These are phyloP conservation scores for Neocallimastix lanati DNA, from an alignment of 192 early-diverging fungal species.

Conservation along the genomic window DNA sequence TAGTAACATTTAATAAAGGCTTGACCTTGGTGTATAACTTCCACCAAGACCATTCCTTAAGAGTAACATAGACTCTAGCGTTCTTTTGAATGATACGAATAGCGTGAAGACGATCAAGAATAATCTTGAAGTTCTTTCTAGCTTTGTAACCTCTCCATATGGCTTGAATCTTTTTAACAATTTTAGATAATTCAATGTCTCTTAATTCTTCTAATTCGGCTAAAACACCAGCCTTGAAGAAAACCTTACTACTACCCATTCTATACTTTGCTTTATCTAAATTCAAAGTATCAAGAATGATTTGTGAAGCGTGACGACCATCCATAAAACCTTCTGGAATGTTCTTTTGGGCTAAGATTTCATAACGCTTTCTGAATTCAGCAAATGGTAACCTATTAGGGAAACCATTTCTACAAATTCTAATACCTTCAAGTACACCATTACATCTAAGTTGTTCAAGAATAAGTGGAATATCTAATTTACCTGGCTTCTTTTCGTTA, in stretches of 20 bases:
- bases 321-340: constrained; percentile 77
- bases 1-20: constrained; percentile 65
- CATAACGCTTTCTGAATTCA: constrained; percentile 87
- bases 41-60: constrained; percentile 94
- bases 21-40: constrained; percentile 82
- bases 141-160: constrained; percentile 67
- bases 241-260: constrained; percentile 85
- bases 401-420: constrained; percentile 87
- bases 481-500: constrained; percentile 68
- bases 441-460: constrained; percentile 89
- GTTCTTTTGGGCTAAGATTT: constrained; percentile 63
- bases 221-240: constrained; percentile 85
- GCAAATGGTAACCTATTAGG: constrained; percentile 82
- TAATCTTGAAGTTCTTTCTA: constrained; percentile 43
- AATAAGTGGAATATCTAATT: constrained; percentile 64
- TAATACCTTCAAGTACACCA: constrained; percentile 92
- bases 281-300: constrained; percentile 52
- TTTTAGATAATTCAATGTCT: constrained; percentile 61
- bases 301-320: constrained; percentile 63
- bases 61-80: constrained; percentile 68
- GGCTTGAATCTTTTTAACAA: constrained; percentile 74
- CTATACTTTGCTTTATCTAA: constrained; percentile 69
- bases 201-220: constrained; percentile 85
- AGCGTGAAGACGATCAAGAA: constrained; percentile 61
- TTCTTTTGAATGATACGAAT: constrained; percentile 90